phyloP scores from a whole-genome alignment of 2,329 filamentous ascomycete genomes.

The Truncatella angustata region DNA sequence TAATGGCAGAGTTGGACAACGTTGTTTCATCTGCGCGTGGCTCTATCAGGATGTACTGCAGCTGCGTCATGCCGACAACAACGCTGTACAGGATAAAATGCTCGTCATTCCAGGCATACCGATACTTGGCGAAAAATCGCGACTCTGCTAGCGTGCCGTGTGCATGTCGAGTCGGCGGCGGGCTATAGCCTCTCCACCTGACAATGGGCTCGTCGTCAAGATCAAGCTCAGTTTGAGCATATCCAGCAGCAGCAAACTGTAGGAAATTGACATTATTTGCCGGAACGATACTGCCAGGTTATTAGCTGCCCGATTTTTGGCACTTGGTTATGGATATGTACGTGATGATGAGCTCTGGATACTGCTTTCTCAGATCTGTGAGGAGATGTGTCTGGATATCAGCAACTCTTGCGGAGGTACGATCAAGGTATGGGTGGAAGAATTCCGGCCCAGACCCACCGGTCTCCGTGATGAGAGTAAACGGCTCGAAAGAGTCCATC shows the following conservation, averaged over 20 bases:
- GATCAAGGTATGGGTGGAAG: neutral
- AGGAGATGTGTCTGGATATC: conserved; percentile 1
- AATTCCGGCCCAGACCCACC: neutral
- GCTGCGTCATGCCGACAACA: conserved; percentile 22
- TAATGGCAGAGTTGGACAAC: neutral
- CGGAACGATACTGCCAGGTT: neutral
- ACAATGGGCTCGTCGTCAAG: neutral
- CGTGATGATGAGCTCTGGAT: conserved; percentile 6
- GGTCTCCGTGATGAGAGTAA: neutral
- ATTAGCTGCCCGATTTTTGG: neutral
- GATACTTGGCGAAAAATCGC: conserved; percentile 34
- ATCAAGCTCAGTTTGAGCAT: conserved; percentile 2
- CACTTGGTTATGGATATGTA: neutral
- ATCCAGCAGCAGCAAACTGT: conserved; percentile 6
- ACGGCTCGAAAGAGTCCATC: neutral
- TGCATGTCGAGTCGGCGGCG: conserved; percentile 16
- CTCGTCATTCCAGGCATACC: conserved; percentile 33
- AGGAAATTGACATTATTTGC: conserved; percentile 6
- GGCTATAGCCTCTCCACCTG: neutral
- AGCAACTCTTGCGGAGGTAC: neutral
- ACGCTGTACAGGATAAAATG: conserved; percentile 39
- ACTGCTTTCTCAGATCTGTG: conserved; percentile 6
- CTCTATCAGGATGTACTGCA: conserved; percentile 7
- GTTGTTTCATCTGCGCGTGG: conserved; percentile 48
- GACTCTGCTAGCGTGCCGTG: conserved; percentile 28